Base-by-base conservation (phyloP, 371 early-diverging fungal genomes). In the Quaeritorhiza haematococci region DNA sequence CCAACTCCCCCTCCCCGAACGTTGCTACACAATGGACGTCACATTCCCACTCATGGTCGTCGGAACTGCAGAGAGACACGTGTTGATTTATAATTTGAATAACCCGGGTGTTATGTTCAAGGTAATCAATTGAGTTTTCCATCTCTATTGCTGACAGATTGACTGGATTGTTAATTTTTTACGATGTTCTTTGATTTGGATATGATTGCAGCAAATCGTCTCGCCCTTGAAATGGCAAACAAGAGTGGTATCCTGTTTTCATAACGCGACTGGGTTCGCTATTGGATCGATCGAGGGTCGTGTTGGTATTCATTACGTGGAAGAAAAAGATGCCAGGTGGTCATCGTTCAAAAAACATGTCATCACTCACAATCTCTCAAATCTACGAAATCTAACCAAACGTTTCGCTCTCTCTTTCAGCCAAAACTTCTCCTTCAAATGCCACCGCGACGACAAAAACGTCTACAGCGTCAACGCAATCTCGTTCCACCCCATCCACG, bases 231-330 rank as follows among this genome's bases (percentile, higher is more conserved):
- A 91, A 71, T 85, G 85, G 84, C 94, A 94, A 73, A 92, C 92
- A 1, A 75, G 93, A 48, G 70, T 72, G 3, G 79, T 94, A 4
- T 74, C 89, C 13, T 88, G 89, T 61, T 92, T 94, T 58, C 72
- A 86, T 3, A 77, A 81, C 44, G 76, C 82, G 5, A 85, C 83
- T 19, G 95, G 96, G 1, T 94, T 83, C 66, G 91, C 92, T 7
- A 72, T 95, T 43, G 92, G 92, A 3, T 87, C 90, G 24, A 90
- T 96, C 66, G 96, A 96, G 73, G 96, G 97, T 41, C 80, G 96
- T 48, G 89, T 92, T 32, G 91, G 86, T 38, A 91, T 96, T 58
- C 92, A 96, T 68, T 90, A 92, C 68, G 69, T 94, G 7, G 89
- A 91, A 29, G 87, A 88, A 23, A 88, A 87, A 60, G 89, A 92